phyloP scores from a whole-genome alignment of 495 filamentous ascomycete genomes.

The Podospora pseudoanserina region DNA sequence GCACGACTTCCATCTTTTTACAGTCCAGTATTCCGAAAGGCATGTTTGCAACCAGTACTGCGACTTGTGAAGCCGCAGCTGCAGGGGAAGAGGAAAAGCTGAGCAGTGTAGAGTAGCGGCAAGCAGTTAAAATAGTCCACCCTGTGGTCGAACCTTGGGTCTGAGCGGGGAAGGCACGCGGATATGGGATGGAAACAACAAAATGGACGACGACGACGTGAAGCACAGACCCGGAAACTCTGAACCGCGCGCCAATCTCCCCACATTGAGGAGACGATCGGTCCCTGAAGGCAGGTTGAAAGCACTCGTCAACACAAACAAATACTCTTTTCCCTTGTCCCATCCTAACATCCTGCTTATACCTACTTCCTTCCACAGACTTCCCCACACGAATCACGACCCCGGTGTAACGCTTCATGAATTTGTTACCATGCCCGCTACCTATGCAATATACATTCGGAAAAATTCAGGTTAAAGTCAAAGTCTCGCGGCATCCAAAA shows the following conservation, averaged over 20 bases:
- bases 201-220: background rate
- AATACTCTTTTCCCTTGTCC: background rate
- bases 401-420: no score
- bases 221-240: background rate
- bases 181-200: background rate
- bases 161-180: background rate
- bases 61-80: background rate
- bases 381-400: no score
- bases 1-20: conserved; percentile 42
- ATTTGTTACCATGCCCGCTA: no score
- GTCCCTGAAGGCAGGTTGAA: background rate
- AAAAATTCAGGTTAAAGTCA: background rate
- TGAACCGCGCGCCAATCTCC: background rate
- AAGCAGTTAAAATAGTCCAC: background rate
- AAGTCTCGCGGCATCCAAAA: background rate
- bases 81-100: background rate
- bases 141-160: background rate
- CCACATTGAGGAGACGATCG: no score
- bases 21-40: conserved; percentile 42
- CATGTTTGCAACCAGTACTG: conserved; percentile 23
- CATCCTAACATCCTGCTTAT: background rate
- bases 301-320: background rate
- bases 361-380: no score
- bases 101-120: background rate
- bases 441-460: background rate